A percentile compares a stretch with the other conserved stretches of the same genome.
Evolutionary conservation across 1,139 yeast genomes (phyloP).

Genomic region (Casaregolazyma suthepensis): DNA sequence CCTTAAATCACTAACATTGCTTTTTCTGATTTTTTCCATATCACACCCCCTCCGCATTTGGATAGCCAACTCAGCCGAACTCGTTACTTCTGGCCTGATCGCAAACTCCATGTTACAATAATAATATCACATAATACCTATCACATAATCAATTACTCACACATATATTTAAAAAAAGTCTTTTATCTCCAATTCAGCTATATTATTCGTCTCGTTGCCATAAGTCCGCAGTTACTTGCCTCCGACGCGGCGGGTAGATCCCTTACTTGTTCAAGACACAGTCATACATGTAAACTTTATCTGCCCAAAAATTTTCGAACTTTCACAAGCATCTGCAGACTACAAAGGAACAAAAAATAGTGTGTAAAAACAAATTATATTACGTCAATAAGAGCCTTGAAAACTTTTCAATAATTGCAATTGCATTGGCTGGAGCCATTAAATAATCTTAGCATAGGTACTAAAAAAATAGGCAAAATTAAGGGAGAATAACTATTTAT

Average conservation of each 20-base stretch:
- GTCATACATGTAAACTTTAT: background rate
- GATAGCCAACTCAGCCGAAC: background rate
- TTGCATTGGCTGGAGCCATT: background rate
- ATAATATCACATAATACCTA: no score
- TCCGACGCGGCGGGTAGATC: background rate
- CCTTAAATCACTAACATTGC: no score
- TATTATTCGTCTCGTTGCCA: background rate
- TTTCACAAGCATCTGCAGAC: background rate
- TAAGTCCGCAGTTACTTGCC: background rate
- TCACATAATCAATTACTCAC: background rate
- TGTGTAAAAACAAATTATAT: background rate
- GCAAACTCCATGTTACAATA: background rate
- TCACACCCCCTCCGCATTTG: background rate
- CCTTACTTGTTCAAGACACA: background rate
- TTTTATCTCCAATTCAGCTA: background rate
- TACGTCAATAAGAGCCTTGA: background rate
- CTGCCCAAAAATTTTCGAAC: background rate
- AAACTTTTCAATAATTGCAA: background rate
- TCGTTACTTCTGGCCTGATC: background rate
- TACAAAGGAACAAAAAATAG: background rate
- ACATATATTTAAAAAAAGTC: no score
- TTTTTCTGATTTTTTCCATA: background rate
- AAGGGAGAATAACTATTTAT: no score
- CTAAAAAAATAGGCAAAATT: no score
- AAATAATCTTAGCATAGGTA: background rate